Percentiles rank a stretch among this genome's conserved stretches.
Conservation (phyloP, 1,139 yeast genomes). For the Geotrichum carabidarum region DNA sequence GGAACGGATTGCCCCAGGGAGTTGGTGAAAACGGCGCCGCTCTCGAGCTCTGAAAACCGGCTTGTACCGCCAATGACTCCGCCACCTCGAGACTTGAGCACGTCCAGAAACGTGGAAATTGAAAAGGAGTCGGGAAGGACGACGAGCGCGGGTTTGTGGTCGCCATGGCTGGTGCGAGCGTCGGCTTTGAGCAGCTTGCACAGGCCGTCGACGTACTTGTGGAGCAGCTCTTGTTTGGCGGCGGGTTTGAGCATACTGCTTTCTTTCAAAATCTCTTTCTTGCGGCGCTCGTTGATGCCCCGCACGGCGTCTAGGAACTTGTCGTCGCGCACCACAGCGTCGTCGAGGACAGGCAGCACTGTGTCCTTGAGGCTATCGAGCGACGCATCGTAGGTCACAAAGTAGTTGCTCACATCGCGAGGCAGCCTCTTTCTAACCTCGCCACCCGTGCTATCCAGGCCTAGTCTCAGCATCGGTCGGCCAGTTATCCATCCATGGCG, state of each 20-base stretch:
- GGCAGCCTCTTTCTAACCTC: conserved; percentile 8
- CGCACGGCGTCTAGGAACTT: conserved; percentile 11
- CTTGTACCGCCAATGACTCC: conserved; percentile 6
- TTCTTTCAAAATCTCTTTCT: not conserved
- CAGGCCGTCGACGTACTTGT: conserved; percentile 10
- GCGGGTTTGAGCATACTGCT: not conserved
- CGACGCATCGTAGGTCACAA: conserved; percentile 18
- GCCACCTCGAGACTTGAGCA: conserved; percentile 4
- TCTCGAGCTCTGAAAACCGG: conserved; percentile 1
- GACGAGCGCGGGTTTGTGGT: conserved; percentile 9
- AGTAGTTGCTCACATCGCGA: conserved; percentile 14
- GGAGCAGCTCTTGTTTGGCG: not conserved
- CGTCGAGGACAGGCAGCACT: conserved; percentile 9
- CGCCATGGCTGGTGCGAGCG: not conserved
- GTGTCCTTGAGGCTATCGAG: conserved; percentile 14
- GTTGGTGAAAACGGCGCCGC: conserved; percentile 5
- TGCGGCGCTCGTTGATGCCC: conserved; percentile 9
- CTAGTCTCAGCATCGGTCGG: conserved; percentile 22
- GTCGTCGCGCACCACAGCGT: conserved; percentile 8
- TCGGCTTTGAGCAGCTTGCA: conserved; percentile 11
- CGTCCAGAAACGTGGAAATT: conserved; percentile 3
- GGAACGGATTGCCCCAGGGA: not conserved
- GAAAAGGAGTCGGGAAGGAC: conserved; percentile 19
- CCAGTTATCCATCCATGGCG: conserved; percentile 19
- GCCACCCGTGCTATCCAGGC: conserved; percentile 11